Percentiles rank a stretch among this genome's conserved stretches.
phyloP scores from a whole-genome alignment of 306 rosid species.

The Fragaria nilgerrensis region DNA sequence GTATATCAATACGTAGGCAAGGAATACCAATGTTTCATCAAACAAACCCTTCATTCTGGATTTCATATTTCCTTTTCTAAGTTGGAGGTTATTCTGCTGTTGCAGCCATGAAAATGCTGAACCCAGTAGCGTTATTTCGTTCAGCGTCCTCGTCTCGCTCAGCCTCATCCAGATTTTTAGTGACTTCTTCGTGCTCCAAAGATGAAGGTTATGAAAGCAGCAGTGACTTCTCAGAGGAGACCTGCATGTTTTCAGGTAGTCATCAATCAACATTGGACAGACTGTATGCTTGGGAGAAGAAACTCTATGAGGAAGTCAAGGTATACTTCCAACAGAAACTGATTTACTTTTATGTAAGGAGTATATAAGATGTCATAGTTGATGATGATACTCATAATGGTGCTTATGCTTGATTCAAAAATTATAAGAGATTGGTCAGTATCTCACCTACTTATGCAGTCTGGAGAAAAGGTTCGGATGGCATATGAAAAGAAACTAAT shows the following conservation, averaged over 20 bases:
- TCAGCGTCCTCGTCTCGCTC: conserved; percentile 78
- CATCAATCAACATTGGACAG: conserved; percentile 87
- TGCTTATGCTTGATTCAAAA: not conserved
- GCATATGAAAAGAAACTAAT: conserved; percentile 76
- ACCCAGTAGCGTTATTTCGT: conserved; percentile 85
- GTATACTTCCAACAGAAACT: conserved; percentile 36
- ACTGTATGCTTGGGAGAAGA: conserved; percentile 93
- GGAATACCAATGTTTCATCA: not conserved
- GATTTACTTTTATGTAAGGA: not conserved
- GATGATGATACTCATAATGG: not conserved
- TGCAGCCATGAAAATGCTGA: conserved; percentile 81
- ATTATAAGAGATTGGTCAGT: conserved; percentile 3
- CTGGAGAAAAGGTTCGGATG: conserved; percentile 75
- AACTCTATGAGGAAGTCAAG: conserved; percentile 86
- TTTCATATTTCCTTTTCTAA: not conserved
- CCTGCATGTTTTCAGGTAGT: conserved; percentile 50
- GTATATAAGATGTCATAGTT: not conserved
- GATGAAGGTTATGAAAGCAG: conserved; percentile 48
- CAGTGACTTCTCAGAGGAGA: conserved; percentile 53
- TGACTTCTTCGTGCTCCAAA: conserved; percentile 40
- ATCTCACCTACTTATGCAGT: conserved; percentile 49
- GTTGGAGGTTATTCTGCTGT: conserved; percentile 24
- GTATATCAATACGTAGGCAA: not conserved
- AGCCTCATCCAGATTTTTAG: conserved; percentile 57
- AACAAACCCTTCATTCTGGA: conserved; percentile 1